These are phyloP conservation scores for Pseudogymnoascus sp. DNA, from an alignment of 2,329 filamentous ascomycete species.

Conservation along the genomic window DNA sequence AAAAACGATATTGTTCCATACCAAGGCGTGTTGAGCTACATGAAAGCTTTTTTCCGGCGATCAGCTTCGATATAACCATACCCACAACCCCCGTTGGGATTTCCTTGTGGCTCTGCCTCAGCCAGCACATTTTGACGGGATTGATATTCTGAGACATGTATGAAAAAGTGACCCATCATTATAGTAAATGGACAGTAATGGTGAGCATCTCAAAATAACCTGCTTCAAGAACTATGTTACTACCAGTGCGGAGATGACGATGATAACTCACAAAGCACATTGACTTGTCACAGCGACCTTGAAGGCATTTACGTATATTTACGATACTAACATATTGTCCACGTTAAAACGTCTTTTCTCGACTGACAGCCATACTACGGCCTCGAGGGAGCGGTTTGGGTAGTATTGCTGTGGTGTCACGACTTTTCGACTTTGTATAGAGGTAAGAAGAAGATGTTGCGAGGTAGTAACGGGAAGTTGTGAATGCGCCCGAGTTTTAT, in stretches of 20 bases:
- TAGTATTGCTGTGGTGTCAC: background rate
- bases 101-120: background rate
- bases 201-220: background rate
- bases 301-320: background rate
- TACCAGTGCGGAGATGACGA: background rate
- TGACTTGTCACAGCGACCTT: background rate
- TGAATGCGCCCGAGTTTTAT: background rate
- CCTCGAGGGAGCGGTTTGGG: background rate
- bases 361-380: background rate
- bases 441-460: background rate
- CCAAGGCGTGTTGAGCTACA: background rate
- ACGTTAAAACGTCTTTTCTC: background rate
- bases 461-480: background rate
- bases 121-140: background rate
- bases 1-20: background rate
- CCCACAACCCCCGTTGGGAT: background rate
- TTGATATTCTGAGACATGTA: background rate
- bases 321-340: background rate
- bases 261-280: background rate
- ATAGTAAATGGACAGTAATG: background rate
- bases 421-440: background rate
- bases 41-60: background rate
- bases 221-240: background rate
- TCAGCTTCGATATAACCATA: background rate
- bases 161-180: background rate